Conservation (phyloP, 78 protist species). For the Dictyostelium purpureum region DNA sequence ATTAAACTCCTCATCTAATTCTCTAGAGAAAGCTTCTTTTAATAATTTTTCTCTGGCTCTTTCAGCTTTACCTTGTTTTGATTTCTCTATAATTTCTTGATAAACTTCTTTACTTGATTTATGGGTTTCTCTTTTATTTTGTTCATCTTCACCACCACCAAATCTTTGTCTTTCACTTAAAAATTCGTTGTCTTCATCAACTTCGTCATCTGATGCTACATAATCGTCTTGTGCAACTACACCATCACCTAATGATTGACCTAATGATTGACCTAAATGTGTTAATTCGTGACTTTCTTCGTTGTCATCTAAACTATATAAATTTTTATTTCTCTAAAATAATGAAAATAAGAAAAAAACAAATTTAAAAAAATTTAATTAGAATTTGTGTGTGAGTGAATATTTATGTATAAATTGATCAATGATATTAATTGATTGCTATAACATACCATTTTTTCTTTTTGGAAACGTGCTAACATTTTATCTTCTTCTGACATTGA, state of each 20-base stretch:
- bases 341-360: neutral
- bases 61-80: slow-evolving; percentile 63
- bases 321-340: slow-evolving; percentile 35
- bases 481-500: slow-evolving; percentile 76
- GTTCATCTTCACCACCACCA: slow-evolving; percentile 43
- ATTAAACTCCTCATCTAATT: slow-evolving; percentile 75
- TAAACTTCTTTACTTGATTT: slow-evolving; percentile 70
- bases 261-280: slow-evolving; percentile 53
- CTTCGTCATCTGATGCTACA: slow-evolving; percentile 30
- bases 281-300: slow-evolving; percentile 38
- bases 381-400: neutral
- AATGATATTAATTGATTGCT: neutral
- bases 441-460: slow-evolving; percentile 51
- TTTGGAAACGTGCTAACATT: slow-evolving; percentile 68
- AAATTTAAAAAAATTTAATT: neutral
- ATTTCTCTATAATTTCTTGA: slow-evolving; percentile 75
- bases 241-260: slow-evolving; percentile 34
- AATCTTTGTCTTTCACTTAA: slow-evolving; percentile 4
- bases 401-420: neutral
- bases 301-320: slow-evolving; percentile 66
- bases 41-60: slow-evolving; percentile 32
- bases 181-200: slow-evolving; percentile 11
- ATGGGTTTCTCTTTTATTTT: neutral
- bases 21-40: slow-evolving; percentile 48
- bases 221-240: slow-evolving; percentile 4